Evolutionary conservation across 2,329 filamentous ascomycete species (phyloP), one percentile per base, ranked within the genome.

Genomic region (Fusarium staphyleae): DNA sequence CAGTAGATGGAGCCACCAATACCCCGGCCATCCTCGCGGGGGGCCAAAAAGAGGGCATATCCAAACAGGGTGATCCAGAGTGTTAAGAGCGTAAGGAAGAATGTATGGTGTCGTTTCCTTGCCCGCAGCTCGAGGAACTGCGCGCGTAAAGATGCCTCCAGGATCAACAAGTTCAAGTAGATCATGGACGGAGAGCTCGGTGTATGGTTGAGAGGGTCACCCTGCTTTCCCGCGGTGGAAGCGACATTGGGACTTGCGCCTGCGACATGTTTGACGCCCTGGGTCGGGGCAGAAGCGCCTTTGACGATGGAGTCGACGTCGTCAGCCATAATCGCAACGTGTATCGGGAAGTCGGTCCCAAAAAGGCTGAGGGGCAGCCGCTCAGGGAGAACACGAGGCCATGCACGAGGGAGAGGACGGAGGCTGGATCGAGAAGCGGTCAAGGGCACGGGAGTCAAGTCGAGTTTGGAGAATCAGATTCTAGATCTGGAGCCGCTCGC

Each of bases 121-220:
- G 92, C 90, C 53, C 93, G 90, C 36, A 98, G 83, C 58, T 92
- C 90, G 50, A 99, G 86, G 75, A 96, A 98, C 69, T 99, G 95
- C 18, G 91, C 88, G 62, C 95, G 91, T 29, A 99, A 81, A 5
- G 92, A 96, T 41, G 91, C 92, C 74, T 99, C 95, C 74, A 99
- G 90, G 67, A 99, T 96, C 53, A 99, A 84, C 18, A 99, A 88
- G 75, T 99, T 99, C 68, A 99, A 87, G 77, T 99, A 99, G 70
- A 99, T 97, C 80, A 96, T 95, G 48, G 91, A 91, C 37, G 93
- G 93, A 13, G 91, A 91, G 70, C 90, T 93, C n/a, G 93, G 93
- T 13, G 93, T 86, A 57, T 88, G 86, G 66, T 87, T 87, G 58
- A 93, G 83, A 22, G 91, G 91, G 71, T 96, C 91, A 70, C 77